Evolutionary conservation across 192 early-diverging fungal genomes (phyloP), one percentile per base, ranked within the genome.

Genomic region (Phycomyces blakesleeanus): DNA sequence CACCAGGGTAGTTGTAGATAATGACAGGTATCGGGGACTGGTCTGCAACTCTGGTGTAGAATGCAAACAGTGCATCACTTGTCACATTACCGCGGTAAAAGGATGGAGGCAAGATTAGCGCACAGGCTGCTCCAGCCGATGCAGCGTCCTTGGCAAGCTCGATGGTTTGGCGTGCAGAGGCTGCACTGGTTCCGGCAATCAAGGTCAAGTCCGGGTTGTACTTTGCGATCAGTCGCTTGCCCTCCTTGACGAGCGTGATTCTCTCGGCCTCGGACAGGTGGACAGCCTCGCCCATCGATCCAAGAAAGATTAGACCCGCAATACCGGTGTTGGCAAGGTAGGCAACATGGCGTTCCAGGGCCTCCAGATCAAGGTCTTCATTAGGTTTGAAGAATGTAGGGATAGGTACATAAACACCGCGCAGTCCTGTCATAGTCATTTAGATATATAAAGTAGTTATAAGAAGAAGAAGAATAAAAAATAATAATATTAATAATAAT

Each of bases 1-100:
- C 73, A 56, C 67, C 67, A 24, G 73, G 73, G 34, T 69, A 75
- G 55, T 75, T 75, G 49, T 75, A 75, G 52, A 75, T 75, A 51
- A 75, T 65, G 37, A 75, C 27, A 24, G 73, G 73, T 15, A 75
- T 47, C 5, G 73, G 73, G 10, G 73, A 75, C 27, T 69, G 53
- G 38, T 75, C 63, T 21, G 67, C 73, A 5, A 75, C 64, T 5
- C 29, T 15, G 2, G 18, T 34, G 51, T 58, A 75, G 59, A 69
- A 75, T 27, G 50, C 50, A 47, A 51, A 29, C 15, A 69, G 16
- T 1, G 67, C 53, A 10, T 55, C 63, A 1, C 64, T 29, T 37
- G 60, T 55, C 20, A 75, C 56, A 21, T 41, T 38, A 57, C 61
- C 67, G 14, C 41, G 57, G 25, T 69, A 75, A 49, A 69, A 75